Conservation (phyloP, 164 flowering plant species). For the Annona cherimola region DNA sequence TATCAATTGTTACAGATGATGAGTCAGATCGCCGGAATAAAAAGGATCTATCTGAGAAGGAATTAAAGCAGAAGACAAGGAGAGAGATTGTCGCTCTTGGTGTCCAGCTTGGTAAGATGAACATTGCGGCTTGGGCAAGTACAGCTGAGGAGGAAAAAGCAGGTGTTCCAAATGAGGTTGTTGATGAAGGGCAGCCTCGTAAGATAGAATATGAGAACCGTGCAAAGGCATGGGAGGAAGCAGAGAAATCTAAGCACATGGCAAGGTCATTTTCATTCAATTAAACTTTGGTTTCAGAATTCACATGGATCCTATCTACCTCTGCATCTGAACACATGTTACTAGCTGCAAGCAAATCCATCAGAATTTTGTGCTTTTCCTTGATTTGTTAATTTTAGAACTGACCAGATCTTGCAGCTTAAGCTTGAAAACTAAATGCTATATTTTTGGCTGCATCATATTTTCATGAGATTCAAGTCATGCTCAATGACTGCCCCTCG, state of each 20-base stretch:
- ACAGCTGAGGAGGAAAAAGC: slow-evolving; percentile 58
- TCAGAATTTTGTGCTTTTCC: too few species aligned
- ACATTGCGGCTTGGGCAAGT: slow-evolving; percentile 94
- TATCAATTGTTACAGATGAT: slow-evolving; percentile 23
- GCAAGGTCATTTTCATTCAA: slow-evolving; percentile 53
- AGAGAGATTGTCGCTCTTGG: slow-evolving; percentile 86
- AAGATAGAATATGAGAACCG: slow-evolving; percentile 51
- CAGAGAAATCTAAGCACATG: slow-evolving; percentile 68
- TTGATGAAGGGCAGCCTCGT: slow-evolving; percentile 33
- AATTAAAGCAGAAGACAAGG: slow-evolving; percentile 66
- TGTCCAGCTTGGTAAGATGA: slow-evolving; percentile 88
- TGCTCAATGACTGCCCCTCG: neutral
- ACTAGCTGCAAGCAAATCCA: too few species aligned
- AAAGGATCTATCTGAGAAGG: slow-evolving; percentile 58
- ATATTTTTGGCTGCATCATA: neutral
- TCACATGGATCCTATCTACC: neutral
- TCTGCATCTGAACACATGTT: neutral
- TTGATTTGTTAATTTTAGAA: neutral
- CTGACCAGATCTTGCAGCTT: neutral
- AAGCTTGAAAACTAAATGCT: too few species aligned
- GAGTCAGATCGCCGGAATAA: slow-evolving; percentile 23
- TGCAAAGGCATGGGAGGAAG: slow-evolving; percentile 92
- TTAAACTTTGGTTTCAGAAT: neutral
- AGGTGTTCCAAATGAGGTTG: slow-evolving; percentile 18
- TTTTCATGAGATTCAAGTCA: neutral